Percentiles rank a stretch among this genome's conserved stretches.
phyloP scores from a whole-genome alignment of 371 early-diverging fungal species.

The Dinochytrium kinnereticum region DNA sequence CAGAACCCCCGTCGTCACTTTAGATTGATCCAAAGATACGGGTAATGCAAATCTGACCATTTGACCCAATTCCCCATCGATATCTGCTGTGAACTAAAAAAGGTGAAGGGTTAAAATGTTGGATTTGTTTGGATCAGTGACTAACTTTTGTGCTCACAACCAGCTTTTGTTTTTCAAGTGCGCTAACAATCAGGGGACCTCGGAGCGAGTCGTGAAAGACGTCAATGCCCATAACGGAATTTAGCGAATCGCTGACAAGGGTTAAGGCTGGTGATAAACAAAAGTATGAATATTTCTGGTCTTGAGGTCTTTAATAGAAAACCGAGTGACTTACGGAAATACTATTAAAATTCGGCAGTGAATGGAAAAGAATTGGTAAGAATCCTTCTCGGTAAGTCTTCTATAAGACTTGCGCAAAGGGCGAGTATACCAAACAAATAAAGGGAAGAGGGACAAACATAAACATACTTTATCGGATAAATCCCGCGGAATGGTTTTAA shows the following conservation, averaged over 20 bases:
- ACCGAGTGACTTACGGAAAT: background rate
- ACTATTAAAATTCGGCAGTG: background rate
- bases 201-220: background rate
- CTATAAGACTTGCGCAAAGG: too few species aligned
- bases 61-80: background rate
- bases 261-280: constrained; percentile 2
- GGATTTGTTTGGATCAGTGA: too few species aligned
- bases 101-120: too few species aligned
- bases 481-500: background rate
- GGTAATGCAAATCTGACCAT: background rate
- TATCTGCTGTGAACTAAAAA: background rate
- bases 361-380: background rate
- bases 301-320: background rate
- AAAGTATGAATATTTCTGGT: too few species aligned
- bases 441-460: too few species aligned
- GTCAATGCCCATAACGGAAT: background rate
- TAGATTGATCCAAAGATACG: background rate
- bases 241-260: background rate
- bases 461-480: background rate
- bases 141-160: background rate
- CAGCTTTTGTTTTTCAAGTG: background rate
- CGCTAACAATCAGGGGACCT: background rate
- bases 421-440: too few species aligned
- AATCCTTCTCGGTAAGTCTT: too few species aligned
- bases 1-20: background rate